These are phyloP conservation scores for Lentinus tigrinus DNA, from an alignment of 768 basidiomycete species.

Conservation along the genomic window DNA sequence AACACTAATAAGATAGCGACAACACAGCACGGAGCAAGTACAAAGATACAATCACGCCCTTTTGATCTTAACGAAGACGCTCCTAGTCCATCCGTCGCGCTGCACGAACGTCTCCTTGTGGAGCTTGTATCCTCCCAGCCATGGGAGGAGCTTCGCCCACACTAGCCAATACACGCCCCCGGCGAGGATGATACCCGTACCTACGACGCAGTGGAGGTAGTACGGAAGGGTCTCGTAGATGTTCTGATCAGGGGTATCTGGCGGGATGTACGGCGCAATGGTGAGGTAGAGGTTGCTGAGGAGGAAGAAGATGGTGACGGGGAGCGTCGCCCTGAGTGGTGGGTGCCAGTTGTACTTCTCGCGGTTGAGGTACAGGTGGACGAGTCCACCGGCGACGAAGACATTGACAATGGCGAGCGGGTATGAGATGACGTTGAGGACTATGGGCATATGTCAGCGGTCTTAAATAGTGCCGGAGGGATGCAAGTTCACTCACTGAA, in stretches of 20 bases:
- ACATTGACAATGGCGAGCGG: not conserved
- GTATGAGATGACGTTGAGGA: conserved; percentile 39
- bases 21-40: no score
- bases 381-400: conserved; percentile 39
- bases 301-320: conserved; percentile 9
- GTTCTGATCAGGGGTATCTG: not conserved
- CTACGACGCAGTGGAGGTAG: conserved; percentile 29
- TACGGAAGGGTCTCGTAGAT: not conserved
- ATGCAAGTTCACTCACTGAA: conserved; percentile 22
- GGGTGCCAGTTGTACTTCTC: not conserved
- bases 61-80: not conserved
- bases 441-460: conserved; percentile 50
- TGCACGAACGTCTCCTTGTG: conserved; percentile 31
- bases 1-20: no score
- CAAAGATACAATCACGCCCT: not conserved
- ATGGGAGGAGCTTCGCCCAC: conserved; percentile 46
- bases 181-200: conserved; percentile 20
- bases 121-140: conserved; percentile 43
- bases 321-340: not conserved
- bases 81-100: not conserved
- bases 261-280: conserved; percentile 18
- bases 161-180: conserved; percentile 27
- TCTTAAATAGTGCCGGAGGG: conserved; percentile 46
- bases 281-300: conserved; percentile 25
- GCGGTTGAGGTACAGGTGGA: conserved; percentile 52